Base-by-base conservation (phyloP, 768 basidiomycete species). In the Phaeotremella skinneri region DNA sequence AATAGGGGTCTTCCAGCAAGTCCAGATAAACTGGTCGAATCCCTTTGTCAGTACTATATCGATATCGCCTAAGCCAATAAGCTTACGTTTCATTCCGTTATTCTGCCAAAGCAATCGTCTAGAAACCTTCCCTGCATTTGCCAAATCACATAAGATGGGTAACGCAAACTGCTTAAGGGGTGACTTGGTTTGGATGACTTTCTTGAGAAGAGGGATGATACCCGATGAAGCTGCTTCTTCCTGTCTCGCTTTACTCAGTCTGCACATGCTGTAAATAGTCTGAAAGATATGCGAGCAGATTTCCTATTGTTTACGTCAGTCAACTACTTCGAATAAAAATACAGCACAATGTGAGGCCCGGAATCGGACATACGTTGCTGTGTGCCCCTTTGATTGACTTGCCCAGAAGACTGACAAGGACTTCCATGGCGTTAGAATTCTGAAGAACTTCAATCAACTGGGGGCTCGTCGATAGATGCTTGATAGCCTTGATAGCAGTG, bases 191-290 rank as follows among this genome's bases (percentile, higher is more conserved):
- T 87, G 84, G 64, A 96, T 90, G 54, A 97, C 88, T 4, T 86
- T 85, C 76, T 91, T 89, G 41, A 99, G 82, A 66, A 89, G 85
- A 2, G 96, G 93, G 25, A 99, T 86, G 57, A 96, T 91, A 11
- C 93, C 94, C 6, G 91, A 91, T 71, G 92, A 88, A 1, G 93
- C 94, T 13, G 96, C 92, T 76, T 98, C 96, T 77, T 97, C 96
- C 76, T 98, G 94, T 51, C 96, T 82, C 2, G 85, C 84, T 78
- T 96, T 96, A 79, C 93, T 93, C 59, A 99, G 80, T 4, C 93
- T 85, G 74, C 93, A 97, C 17, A 99, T 86, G 66, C 94, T 94
- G 81, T 90, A 98, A 70, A 93, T 91, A 2, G 92, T 91, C 78
- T 96, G 93, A 82, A 98, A 92, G 59, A 96, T 85, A 68, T 97